Percentiles rank a stretch among this genome's conserved stretches.
phyloP scores from a whole-genome alignment of 139 green algal species.

The Auxenochlorella pyrenoidosa region DNA sequence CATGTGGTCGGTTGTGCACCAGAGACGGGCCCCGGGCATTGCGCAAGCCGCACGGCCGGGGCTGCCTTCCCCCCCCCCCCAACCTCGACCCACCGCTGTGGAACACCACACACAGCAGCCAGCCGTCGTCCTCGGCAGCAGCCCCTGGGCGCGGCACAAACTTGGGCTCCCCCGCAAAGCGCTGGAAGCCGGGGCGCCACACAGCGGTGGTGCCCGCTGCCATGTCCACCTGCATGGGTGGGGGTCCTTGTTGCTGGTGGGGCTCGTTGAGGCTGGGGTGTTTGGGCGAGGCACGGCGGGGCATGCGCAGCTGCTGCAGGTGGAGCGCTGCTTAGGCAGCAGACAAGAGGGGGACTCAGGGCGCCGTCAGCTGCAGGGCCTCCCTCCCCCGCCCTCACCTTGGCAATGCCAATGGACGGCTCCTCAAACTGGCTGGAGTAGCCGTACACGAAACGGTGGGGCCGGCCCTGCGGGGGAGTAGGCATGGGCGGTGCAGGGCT shows the following conservation, averaged over 20 bases:
- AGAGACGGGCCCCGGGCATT: too few relatives aligned
- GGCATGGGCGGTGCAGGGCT: neutral
- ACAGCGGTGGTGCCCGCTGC: constrained; percentile 18
- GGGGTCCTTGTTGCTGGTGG: too few relatives aligned
- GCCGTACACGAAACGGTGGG: constrained; percentile 57
- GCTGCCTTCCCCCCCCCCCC: too few relatives aligned
- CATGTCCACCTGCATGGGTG: constrained; percentile 40
- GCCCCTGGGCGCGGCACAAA: constrained; percentile 67
- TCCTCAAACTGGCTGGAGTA: constrained; percentile 40
- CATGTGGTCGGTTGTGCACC: too few relatives aligned
- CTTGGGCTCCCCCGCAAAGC: constrained; percentile 70
- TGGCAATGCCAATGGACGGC: constrained; percentile 35
- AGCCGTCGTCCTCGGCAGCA: constrained; percentile 72
- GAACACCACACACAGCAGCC: constrained; percentile 71
- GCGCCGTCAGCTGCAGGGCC: neutral
- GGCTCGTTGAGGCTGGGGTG: too few relatives aligned
- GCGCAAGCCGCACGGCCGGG: too few relatives aligned
- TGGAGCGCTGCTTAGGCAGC: neutral
- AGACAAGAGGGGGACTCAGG: neutral
- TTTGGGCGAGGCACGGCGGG: neutral
- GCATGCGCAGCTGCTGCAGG: neutral
- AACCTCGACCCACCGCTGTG: constrained; percentile 47
- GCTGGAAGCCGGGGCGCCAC: constrained; percentile 51
- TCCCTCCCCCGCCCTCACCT: neutral
- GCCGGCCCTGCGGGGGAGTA: neutral